Conservation (phyloP, 2,329 filamentous ascomycete genomes). For the Colletotrichum coccodes region DNA sequence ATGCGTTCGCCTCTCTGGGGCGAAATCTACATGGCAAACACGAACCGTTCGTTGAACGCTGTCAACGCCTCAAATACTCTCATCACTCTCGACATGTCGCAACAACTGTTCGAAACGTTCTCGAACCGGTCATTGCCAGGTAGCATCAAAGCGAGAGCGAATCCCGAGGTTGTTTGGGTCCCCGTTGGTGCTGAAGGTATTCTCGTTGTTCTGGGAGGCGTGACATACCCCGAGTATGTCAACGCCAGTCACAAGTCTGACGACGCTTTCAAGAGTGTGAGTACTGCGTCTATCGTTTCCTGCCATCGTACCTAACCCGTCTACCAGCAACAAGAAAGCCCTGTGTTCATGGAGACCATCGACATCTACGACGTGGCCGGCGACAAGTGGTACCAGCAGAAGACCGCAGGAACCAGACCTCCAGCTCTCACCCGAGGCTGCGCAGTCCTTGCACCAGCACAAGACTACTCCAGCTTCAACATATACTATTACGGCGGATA, state of each 20-base stretch:
- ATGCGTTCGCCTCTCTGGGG: slow-evolving; percentile 62
- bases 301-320: slow-evolving; percentile 33
- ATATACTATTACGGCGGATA: slow-evolving; percentile 89
- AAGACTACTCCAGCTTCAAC: slow-evolving; percentile 80
- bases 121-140: slow-evolving; percentile 63
- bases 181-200: slow-evolving; percentile 82
- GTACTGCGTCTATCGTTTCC: slow-evolving; percentile 26
- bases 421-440: slow-evolving; percentile 74
- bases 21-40: slow-evolving; percentile 51
- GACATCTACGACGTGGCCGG: slow-evolving; percentile 81
- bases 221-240: slow-evolving; percentile 66
- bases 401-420: slow-evolving; percentile 65
- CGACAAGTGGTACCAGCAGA: slow-evolving; percentile 75
- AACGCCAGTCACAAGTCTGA: slow-evolving; percentile 38
- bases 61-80: slow-evolving; percentile 62
- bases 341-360: slow-evolving; percentile 76
- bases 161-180: slow-evolving; percentile 77
- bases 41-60: slow-evolving; percentile 49
- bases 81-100: slow-evolving; percentile 69
- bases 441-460: slow-evolving; percentile 77
- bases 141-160: slow-evolving; percentile 64
- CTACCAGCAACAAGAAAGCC: slow-evolving; percentile 69
- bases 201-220: slow-evolving; percentile 81
- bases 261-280: slow-evolving; percentile 51
- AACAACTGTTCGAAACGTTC: slow-evolving; percentile 63